Percentiles rank a stretch among this genome's conserved stretches.
Evolutionary conservation across 140 eudicot species (phyloP).

Genomic region (Cichorium intybus): DNA sequence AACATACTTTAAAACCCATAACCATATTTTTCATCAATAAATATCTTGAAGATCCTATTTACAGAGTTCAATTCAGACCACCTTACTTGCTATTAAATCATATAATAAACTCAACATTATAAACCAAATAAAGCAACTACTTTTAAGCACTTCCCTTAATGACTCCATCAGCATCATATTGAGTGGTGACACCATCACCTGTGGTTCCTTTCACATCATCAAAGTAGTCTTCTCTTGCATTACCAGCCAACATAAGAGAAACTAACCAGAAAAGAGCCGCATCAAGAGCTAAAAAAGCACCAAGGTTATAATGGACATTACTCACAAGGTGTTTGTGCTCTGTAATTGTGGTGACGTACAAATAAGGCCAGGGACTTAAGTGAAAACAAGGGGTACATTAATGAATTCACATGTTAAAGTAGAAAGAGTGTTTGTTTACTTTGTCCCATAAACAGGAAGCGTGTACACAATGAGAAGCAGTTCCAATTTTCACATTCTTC

Average conservation of each 20-base stretch:
- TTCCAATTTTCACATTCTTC: too few relatives aligned
- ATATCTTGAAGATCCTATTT: conserved; percentile 17
- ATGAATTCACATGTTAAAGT: too few relatives aligned
- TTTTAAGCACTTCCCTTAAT: conserved; percentile 26
- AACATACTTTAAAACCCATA: neutral
- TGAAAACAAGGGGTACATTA: too few relatives aligned
- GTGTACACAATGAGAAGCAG: too few relatives aligned
- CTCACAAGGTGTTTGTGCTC: conserved; percentile 51
- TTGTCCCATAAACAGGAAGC: too few relatives aligned
- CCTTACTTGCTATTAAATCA: conserved; percentile 10
- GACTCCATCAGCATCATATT: conserved; percentile 29
- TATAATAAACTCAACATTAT: conserved; percentile 2
- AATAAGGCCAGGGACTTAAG: too few relatives aligned
- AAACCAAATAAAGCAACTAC: conserved; percentile 1
- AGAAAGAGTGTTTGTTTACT: too few relatives aligned
- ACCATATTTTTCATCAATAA: conserved; percentile 10
- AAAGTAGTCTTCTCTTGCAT: conserved; percentile 69
- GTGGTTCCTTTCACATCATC: conserved; percentile 43
- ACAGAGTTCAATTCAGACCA: conserved; percentile 17
- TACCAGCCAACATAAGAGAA: conserved; percentile 65
- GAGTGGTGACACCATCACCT: conserved; percentile 16
- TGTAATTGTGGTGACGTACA: conserved; percentile 52
- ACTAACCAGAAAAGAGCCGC: conserved; percentile 78
- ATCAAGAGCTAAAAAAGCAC: conserved; percentile 72
- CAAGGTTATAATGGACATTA: conserved; percentile 57